Percentiles rank a stretch among this genome's conserved stretches.
These are phyloP conservation scores for Tulasnella sp. DNA, from an alignment of 768 basidiomycete genomes.

Conservation along the genomic window DNA sequence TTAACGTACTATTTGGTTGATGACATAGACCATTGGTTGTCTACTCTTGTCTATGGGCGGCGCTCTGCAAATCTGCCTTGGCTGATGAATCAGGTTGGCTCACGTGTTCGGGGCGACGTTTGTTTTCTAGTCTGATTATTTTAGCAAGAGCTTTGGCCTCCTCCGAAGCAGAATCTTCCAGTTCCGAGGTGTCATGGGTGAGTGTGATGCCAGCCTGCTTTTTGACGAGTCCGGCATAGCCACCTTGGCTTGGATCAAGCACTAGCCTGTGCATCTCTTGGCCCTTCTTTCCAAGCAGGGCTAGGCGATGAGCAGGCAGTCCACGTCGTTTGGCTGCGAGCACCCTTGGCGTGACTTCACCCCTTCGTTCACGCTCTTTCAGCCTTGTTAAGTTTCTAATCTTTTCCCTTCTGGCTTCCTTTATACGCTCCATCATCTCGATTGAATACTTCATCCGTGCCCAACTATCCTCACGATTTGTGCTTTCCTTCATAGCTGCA, in stretches of 20 bases:
- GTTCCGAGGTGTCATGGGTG: constrained; percentile 34
- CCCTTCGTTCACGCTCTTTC: constrained; percentile 44
- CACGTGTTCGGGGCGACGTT: neutral
- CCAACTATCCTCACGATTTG: constrained; percentile 34
- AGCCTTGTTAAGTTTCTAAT: constrained; percentile 54
- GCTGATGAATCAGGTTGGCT: neutral
- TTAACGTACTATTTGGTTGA: too few species aligned
- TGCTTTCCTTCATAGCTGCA: constrained; percentile 25
- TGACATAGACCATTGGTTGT: too few species aligned
- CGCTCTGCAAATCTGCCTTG: too few species aligned
- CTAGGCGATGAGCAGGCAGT: constrained; percentile 50
- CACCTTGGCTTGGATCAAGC: constrained; percentile 45
- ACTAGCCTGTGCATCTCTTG: constrained; percentile 39
- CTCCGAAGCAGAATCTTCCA: constrained; percentile 32
- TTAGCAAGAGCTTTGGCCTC: constrained; percentile 1
- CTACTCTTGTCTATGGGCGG: too few species aligned
- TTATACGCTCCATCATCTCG: constrained; percentile 36
- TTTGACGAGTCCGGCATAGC: constrained; percentile 48
- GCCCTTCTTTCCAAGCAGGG: constrained; percentile 37
- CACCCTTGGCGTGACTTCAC: constrained; percentile 43
- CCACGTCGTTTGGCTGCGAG: constrained; percentile 37
- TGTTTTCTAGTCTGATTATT: constrained; percentile 4
- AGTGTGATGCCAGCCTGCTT: constrained; percentile 12
- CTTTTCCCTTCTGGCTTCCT: constrained; percentile 46
- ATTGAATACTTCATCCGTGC: constrained; percentile 33